Percentiles rank a stretch among this genome's conserved stretches.
Conservation (phyloP, 1,139 yeast genomes). For the Candida neerlandica region DNA sequence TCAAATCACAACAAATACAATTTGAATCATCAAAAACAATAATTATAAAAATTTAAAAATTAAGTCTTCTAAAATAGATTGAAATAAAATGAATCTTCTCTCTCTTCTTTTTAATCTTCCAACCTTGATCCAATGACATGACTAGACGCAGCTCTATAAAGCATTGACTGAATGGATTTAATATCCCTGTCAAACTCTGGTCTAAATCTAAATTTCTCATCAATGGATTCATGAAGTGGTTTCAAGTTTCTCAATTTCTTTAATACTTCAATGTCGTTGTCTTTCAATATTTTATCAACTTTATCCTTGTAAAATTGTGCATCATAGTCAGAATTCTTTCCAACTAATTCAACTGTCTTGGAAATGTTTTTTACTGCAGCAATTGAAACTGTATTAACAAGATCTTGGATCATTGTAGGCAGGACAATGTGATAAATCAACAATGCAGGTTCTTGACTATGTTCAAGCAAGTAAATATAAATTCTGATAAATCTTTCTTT, state of each 20-base stretch:
- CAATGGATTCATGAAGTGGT: conserved; percentile 18
- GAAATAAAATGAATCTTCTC: not conserved
- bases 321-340: conserved; percentile 24
- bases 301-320: conserved; percentile 18
- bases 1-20: no score
- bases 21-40: no score
- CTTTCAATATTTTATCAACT: conserved; percentile 21
- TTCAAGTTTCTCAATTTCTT: conserved; percentile 19
- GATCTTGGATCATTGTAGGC: conserved; percentile 39
- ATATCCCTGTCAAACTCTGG: conserved; percentile 23
- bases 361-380: conserved; percentile 34
- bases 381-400: conserved; percentile 32
- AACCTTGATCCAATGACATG: conserved; percentile 40
- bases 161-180: conserved; percentile 35
- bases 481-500: conserved; percentile 57
- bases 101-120: conserved; percentile 30
- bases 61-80: conserved; percentile 1
- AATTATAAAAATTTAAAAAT: not conserved
- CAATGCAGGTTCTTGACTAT: conserved; percentile 40
- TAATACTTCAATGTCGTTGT: conserved; percentile 16
- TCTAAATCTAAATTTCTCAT: conserved; percentile 17
- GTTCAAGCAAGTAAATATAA: conserved; percentile 43
- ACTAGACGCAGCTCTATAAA: conserved; percentile 42
- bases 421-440: conserved; percentile 49
- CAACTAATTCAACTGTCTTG: conserved; percentile 27